Evolutionary conservation across 306 rosid genomes (phyloP).

Genomic region (Fagus sylvatica): DNA sequence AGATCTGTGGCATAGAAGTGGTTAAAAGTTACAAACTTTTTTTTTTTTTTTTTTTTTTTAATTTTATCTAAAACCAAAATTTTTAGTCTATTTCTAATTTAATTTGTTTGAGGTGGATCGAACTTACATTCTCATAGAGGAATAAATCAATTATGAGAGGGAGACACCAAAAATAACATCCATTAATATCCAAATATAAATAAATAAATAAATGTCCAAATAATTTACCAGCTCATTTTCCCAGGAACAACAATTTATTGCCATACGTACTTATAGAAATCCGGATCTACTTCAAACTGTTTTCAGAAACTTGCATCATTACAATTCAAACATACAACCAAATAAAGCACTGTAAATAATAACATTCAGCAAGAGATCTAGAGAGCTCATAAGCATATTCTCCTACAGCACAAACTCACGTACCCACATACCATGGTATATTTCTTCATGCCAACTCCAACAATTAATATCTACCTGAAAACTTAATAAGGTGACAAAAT

Average conservation of each 20-base stretch:
- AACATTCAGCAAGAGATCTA: background rate
- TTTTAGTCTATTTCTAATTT: too few relatives aligned
- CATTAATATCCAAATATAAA: background rate
- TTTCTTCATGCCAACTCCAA: conserved; percentile 19
- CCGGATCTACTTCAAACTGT: conserved; percentile 35
- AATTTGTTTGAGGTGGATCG: too few relatives aligned
- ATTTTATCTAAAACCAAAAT: too few relatives aligned
- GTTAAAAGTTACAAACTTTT: too few relatives aligned
- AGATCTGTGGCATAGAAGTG: conserved; percentile 32
- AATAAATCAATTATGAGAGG: too few relatives aligned
- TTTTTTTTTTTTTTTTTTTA: too few relatives aligned
- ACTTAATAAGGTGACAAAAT: background rate
- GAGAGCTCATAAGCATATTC: conserved; percentile 14
- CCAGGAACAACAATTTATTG: conserved; percentile 37
- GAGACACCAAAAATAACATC: background rate
- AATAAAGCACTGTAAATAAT: conserved; percentile 11
- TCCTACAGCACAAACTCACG: conserved; percentile 4
- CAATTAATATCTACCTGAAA: conserved; percentile 9
- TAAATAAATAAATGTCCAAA: conserved; percentile 28
- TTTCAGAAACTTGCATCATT: conserved; percentile 22
- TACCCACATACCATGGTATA: conserved; percentile 13
- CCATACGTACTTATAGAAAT: conserved; percentile 35
- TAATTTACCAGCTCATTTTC: conserved; percentile 26
- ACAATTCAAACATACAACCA: conserved; percentile 28
- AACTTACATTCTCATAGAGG: too few relatives aligned